Evolutionary conservation across 768 basidiomycete species (phyloP).

Genomic region (Lentinula boryana): DNA sequence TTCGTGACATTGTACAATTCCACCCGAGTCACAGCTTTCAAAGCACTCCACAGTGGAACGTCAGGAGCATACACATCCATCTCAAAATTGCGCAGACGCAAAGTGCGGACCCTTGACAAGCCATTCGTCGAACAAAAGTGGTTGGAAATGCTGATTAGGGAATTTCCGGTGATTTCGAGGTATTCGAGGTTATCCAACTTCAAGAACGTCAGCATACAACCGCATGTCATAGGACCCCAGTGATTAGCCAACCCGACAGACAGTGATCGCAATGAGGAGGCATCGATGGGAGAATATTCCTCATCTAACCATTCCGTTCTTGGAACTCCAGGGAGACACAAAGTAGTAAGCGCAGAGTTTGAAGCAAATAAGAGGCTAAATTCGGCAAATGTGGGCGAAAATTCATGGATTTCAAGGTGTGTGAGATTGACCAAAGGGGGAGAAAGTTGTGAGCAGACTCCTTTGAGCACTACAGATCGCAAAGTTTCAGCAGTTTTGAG

Average conservation of each 20-base stretch:
- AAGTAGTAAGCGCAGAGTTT: constrained; percentile 8
- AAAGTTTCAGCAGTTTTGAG: not conserved
- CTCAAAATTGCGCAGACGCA: constrained; percentile 9
- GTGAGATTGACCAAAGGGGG: constrained; percentile 11
- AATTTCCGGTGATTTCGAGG: constrained; percentile 19
- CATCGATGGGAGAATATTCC: constrained; percentile 13
- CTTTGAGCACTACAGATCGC: constrained; percentile 13
- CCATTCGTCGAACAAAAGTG: not conserved
- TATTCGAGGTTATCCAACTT: constrained; percentile 22
- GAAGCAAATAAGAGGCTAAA: constrained; percentile 14
- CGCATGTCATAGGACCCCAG: constrained; percentile 10
- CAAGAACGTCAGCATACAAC: constrained; percentile 18
- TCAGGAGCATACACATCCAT: not conserved
- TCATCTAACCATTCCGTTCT: not conserved
- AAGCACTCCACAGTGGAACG: constrained; percentile 7
- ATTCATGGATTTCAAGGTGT: constrained; percentile 13
- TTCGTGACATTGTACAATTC: constrained; percentile 5
- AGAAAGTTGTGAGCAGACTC: constrained; percentile 2
- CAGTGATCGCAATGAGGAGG: constrained; percentile 17
- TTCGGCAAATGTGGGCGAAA: constrained; percentile 7
- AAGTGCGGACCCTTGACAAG: not conserved
- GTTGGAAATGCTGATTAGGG: not conserved
- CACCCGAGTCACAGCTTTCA: constrained; percentile 9
- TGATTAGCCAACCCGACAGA: constrained; percentile 16
- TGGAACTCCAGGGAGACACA: constrained; percentile 12